Percentiles rank a stretch among this genome's conserved stretches.
Conservation (phyloP, 2,329 filamentous ascomycete species). For the Hymenoscyphus albidus region DNA sequence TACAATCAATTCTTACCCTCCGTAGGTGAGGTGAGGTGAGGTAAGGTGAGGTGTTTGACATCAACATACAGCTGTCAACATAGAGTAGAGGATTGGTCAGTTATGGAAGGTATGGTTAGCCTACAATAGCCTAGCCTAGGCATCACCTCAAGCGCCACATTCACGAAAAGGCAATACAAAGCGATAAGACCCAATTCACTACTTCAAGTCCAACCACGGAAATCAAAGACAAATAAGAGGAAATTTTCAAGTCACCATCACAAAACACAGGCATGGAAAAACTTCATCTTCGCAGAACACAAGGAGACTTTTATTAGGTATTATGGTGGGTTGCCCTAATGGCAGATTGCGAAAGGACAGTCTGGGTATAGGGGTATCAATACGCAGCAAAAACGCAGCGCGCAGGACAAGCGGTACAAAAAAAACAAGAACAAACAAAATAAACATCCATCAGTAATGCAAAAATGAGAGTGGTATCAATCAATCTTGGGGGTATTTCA, state of each 20-base stretch:
- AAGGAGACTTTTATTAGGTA: constrained; percentile 37
- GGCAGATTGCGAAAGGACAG: constrained; percentile 38
- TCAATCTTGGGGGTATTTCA: constrained; percentile 37
- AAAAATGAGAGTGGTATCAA: constrained; percentile 39
- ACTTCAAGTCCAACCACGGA: too few species aligned
- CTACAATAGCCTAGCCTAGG: too few species aligned
- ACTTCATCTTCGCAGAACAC: constrained; percentile 18
- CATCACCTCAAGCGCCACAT: too few species aligned
- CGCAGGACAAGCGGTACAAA: constrained; percentile 24
- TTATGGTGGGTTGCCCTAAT: constrained; percentile 37
- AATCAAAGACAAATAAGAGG: background rate
- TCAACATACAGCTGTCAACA: too few species aligned
- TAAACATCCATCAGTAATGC: constrained; percentile 29
- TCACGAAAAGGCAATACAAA: too few species aligned
- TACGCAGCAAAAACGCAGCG: constrained; percentile 34
- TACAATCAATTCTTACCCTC: too few species aligned
- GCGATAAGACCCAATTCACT: too few species aligned
- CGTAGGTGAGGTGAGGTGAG: too few species aligned
- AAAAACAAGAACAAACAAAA: constrained; percentile 21
- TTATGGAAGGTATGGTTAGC: too few species aligned
- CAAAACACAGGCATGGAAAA: background rate
- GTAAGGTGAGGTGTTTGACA: too few species aligned
- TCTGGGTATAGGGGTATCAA: constrained; percentile 41
- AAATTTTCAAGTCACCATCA: background rate
- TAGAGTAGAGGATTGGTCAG: too few species aligned